Evolutionary conservation across 2,329 filamentous ascomycete species (phyloP).

Genomic region (Helicocarpus griseus): DNA sequence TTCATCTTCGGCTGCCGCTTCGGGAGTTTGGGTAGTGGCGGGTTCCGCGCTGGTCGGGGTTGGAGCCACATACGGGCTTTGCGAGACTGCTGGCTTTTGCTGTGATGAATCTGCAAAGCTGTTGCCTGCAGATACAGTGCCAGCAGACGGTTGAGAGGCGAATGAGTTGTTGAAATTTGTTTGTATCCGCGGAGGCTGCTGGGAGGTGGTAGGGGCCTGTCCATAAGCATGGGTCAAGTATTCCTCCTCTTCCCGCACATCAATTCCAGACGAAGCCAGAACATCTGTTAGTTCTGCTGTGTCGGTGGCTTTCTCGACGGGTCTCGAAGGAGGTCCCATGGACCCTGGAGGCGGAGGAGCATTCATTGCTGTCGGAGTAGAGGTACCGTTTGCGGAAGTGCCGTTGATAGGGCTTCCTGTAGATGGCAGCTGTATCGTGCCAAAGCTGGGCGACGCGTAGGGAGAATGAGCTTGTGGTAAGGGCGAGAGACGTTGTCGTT

Average conservation of each 20-base stretch:
- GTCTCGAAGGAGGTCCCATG: conserved; percentile 56
- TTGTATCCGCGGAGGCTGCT: conserved; percentile 37
- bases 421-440: conserved; percentile 36
- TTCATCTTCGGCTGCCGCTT: conserved; percentile 32
- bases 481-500: conserved; percentile 62
- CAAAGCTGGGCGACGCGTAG: conserved; percentile 52
- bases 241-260: conserved; percentile 78
- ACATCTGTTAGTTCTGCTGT: conserved; percentile 70
- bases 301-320: conserved; percentile 44
- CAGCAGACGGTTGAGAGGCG: conserved; percentile 32
- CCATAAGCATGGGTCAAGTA: conserved; percentile 54
- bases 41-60: conserved; percentile 41
- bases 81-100: conserved; percentile 47
- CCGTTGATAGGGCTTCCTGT: conserved; percentile 22
- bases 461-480: conserved; percentile 54
- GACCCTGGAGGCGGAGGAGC: conserved; percentile 33
- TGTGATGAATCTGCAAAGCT: conserved; percentile 42
- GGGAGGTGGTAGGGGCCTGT: conserved; percentile 37
- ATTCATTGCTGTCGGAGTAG: conserved; percentile 32
- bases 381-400: conserved; percentile 39
- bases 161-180: conserved; percentile 31
- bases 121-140: conserved; percentile 29
- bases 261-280: conserved; percentile 73
- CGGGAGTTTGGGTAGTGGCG: conserved; percentile 1
- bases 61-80: conserved; percentile 52